phyloP scores from a whole-genome alignment of 164 flowering plant genomes.

The Piper longum region DNA sequence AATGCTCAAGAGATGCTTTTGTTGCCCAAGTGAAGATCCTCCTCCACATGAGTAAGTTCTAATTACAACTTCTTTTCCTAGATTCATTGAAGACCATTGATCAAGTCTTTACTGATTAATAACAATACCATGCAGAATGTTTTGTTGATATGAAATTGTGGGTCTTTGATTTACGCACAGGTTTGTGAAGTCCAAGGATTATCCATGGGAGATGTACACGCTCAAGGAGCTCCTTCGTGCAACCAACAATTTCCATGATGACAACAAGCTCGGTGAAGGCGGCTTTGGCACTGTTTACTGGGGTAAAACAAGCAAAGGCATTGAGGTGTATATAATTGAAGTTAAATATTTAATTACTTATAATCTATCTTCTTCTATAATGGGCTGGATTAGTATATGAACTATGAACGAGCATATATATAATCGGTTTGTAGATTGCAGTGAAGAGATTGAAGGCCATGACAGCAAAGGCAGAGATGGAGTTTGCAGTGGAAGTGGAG shows the following conservation, averaged over 20 bases:
- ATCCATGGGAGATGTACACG: constrained; percentile 48
- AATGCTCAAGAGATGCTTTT: background rate
- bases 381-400: background rate
- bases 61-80: too few species aligned
- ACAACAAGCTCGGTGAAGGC: constrained; percentile 64
- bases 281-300: constrained; percentile 71
- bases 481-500: constrained; percentile 70
- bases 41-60: background rate
- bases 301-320: constrained; percentile 58
- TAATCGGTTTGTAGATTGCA: constrained; percentile 32
- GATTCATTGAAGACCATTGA: background rate
- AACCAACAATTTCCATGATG: constrained; percentile 46
- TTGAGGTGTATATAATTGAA: constrained; percentile 21
- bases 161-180: constrained; percentile 2
- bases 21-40: background rate
- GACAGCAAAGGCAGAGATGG: constrained; percentile 68
- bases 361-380: background rate
- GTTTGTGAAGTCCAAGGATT: constrained; percentile 16
- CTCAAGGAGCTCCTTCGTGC: constrained; percentile 56
- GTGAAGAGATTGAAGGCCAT: constrained; percentile 52
- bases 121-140: background rate
- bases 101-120: background rate
- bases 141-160: background rate
- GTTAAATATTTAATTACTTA: background rate
- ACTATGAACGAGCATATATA: background rate